Base-by-base conservation (phyloP, 352 stramenopile species). In the Globisporangium paddicum region DNA sequence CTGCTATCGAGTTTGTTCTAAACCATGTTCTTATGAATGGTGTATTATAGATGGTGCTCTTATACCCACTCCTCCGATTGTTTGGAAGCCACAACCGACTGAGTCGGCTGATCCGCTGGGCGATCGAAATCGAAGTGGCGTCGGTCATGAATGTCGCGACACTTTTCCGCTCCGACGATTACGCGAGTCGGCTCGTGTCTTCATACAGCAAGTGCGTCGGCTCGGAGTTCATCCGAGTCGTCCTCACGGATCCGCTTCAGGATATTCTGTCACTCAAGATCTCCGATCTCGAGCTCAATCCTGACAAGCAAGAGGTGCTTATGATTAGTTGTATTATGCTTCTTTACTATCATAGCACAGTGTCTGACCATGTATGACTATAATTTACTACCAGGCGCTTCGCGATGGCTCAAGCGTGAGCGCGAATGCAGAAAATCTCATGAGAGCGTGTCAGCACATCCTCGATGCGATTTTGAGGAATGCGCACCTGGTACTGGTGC, bases 381-480 rank as follows among this genome's bases (percentile, higher is more conserved):
- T 21, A 2, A 45, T n/a, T 19, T 21, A 44, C 38, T 44, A 5
- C 5, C 11, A 72, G 62, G 67, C 59, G 23, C 50, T 81, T 7
- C 71, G 73, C 23, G 60, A 80, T 21, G 65, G 72, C 13, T 47
- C 49, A 10, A 68, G 70, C 55, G 64, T 72, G 2, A 50, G 64
- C n/a, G 52, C 59, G 3, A 93, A 94, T 25, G 86, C 86, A 3
- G 71, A 72, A 0, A 94, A 93, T 53, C 64, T 96, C 21, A 96
- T 93, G 86, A 59, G 60, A n/a, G 75, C 82, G 6, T 96, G 86
- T 46, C 86, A 96, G 59, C 66, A 77, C 18, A 88, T 96, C 37
- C 75, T 96, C 19, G 81, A 96, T 51, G 86, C 81, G 34, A 90
- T 96, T 50, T 55, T 92, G 19, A 69, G 70, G 30, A 87, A 93